Percentiles rank a stretch among this genome's conserved stretches.
phyloP scores from a whole-genome alignment of 1,284 basidiomycete species.

The Entoloma clypeatum region DNA sequence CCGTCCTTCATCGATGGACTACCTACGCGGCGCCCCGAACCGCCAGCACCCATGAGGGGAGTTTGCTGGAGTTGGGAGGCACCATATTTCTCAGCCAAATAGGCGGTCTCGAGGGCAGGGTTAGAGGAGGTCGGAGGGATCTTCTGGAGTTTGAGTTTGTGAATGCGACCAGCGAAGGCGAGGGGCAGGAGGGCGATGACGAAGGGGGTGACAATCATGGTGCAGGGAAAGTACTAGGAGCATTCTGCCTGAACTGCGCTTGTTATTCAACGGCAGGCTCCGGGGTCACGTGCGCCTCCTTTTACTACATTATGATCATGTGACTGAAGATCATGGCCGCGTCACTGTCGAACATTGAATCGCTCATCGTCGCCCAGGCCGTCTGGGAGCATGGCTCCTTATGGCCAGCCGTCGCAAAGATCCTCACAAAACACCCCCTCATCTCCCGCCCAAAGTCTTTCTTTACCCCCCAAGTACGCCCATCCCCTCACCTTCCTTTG shows the following conservation, averaged over 20 bases:
- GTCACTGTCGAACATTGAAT: conserved; percentile 51
- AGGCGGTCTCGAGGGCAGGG: conserved; percentile 72
- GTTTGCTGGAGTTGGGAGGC: conserved; percentile 48
- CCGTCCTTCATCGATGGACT: conserved; percentile 46
- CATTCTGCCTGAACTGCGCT: conserved; percentile 12
- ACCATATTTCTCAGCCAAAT: conserved; percentile 88
- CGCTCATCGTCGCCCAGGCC: conserved; percentile 78
- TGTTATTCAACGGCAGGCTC: conserved; percentile 22
- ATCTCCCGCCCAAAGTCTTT: conserved; percentile 57
- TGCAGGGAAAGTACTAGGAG: conserved; percentile 26
- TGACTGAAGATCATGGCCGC: conserved; percentile 11
- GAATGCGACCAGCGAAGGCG: conserved; percentile 64
- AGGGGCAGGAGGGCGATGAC: conserved; percentile 68
- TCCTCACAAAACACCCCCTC: conserved; percentile 67
- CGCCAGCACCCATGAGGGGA: conserved; percentile 72
- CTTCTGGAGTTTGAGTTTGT: conserved; percentile 87
- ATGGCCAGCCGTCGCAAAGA: conserved; percentile 68
- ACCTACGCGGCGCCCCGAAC: conserved; percentile 61
- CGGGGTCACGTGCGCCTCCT: background rate
- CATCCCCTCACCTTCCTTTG: conserved; percentile 13
- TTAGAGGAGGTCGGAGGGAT: conserved; percentile 57
- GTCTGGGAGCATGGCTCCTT: conserved; percentile 80
- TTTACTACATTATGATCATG: conserved; percentile 4
- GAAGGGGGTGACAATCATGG: conserved; percentile 68
- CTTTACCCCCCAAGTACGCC: conserved; percentile 66